Evolutionary conservation across 129 eudicot genomes (phyloP), one percentile per base, ranked within the genome.

Genomic region (Flaveria bidentis): DNA sequence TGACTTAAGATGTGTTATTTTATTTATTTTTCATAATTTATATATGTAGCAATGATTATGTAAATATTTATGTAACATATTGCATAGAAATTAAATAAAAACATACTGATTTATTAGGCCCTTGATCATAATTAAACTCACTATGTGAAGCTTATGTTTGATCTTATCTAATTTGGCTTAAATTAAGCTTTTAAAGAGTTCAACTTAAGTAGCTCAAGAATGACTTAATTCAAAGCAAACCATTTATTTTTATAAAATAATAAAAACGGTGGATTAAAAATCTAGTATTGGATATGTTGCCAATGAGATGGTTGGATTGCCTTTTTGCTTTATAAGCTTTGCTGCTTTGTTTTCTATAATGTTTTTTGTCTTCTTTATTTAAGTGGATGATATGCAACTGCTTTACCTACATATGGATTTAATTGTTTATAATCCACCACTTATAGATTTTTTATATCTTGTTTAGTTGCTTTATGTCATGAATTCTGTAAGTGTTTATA

Each of bases 311-410:
- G 49, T 57, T 65, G 79, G 70, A 80, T 66, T 55, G 67, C 20
- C 68, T 80, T 64, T 20, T 73, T 66, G 71, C 79, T 67, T 73
- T 72, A 53, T 66, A 36, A 69, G 17, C 71, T 47, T 50, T 61
- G 42, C 42, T 61, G 9, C 67, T 61, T 73, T 80, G 72, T 67
- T 80, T 80, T 66, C 26, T 55, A 61, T 20, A 57, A 57, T 57
- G 6, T 57, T 13, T 57, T 45, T 6, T 25, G 45, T 66, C 57
- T 44, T 58, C 66, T 68, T 69, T 68, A 57, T 5, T 45, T 49
- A 66, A 80, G 84, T 80, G 79, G 84, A 73, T 74, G 55, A 80
- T 66, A 73, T 73, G 75, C 47, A 53, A 56, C 50, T 52, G 42
- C 79, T 80, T 73, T 80, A 73, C 66, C 79, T 74, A 26, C 75